These are phyloP conservation scores for Aspergillus quadrilineatus DNA, from an alignment of 2,329 filamentous ascomycete species.

Conservation along the genomic window DNA sequence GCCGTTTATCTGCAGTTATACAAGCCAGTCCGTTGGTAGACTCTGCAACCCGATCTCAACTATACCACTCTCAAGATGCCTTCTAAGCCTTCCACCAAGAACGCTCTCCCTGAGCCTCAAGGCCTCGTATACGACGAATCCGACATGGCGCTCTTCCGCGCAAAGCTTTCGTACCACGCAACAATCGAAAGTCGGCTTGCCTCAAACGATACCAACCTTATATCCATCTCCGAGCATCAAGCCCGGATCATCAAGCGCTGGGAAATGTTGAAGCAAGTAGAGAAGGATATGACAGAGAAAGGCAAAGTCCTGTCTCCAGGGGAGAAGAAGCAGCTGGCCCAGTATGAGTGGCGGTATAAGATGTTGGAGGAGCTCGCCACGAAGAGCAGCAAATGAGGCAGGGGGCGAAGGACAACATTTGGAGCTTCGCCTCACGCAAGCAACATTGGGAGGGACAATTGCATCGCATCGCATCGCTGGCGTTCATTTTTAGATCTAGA, in stretches of 20 bases:
- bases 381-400: constrained; percentile 19
- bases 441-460: background rate
- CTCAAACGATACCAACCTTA: constrained; percentile 33
- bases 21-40: background rate
- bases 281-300: constrained; percentile 35
- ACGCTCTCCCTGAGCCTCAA: constrained; percentile 32
- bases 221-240: constrained; percentile 35
- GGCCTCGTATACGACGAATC: constrained; percentile 39
- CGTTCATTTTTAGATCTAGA: constrained; percentile 27
- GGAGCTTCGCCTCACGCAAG: background rate
- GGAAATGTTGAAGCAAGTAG: constrained; percentile 35
- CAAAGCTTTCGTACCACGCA: constrained; percentile 36
- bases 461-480: constrained; percentile 25
- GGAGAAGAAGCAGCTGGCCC: constrained; percentile 34
- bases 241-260: constrained; percentile 36
- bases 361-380: constrained; percentile 33
- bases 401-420: background rate
- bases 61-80: constrained; percentile 22
- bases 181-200: constrained; percentile 36
- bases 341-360: constrained; percentile 38
- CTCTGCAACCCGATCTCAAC: background rate
- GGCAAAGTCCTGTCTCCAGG: constrained; percentile 31
- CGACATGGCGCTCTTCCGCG: constrained; percentile 39
- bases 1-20: background rate
- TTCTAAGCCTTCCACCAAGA: constrained; percentile 21